Conservation (phyloP, 257 asterid species). For the Penstemon barbatus region DNA sequence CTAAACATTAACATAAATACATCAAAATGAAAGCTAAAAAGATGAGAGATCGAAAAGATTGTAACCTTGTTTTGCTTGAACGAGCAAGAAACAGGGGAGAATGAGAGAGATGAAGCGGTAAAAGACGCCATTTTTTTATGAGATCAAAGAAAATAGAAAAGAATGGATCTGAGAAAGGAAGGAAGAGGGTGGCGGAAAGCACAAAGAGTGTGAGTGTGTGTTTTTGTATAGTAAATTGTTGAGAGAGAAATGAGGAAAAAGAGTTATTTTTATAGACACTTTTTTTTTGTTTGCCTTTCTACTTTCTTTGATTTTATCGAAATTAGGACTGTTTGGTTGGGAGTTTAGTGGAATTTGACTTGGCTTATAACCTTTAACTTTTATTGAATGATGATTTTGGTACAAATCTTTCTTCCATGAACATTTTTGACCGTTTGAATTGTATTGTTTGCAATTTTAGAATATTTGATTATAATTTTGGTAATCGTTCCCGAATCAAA, state of each 20-base stretch:
- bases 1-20: not conserved
- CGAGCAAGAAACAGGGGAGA: conserved; percentile 48
- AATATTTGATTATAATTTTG: too few species aligned
- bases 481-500: too few species aligned
- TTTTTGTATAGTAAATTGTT: conserved; percentile 5
- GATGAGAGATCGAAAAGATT: conserved; percentile 2
- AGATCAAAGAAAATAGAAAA: conserved; percentile 22
- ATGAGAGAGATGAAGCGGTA: conserved; percentile 52
- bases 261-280: conserved; percentile 29
- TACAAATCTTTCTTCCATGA: too few species aligned
- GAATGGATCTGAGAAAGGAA: conserved; percentile 36
- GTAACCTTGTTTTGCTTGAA: conserved; percentile 59
- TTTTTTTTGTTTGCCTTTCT: conserved; percentile 17
- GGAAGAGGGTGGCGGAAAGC: conserved; percentile 58
- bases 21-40: not conserved
- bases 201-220: conserved; percentile 43
- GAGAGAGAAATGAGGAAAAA: not conserved
- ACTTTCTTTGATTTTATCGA: conserved; percentile 31
- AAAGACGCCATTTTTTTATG: conserved; percentile 63
- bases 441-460: too few species aligned
- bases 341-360: too few species aligned
- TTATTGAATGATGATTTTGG: too few species aligned
- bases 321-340: not conserved
- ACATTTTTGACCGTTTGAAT: too few species aligned
- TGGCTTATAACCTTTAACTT: too few species aligned